Base-by-base conservation (phyloP, 257 asterid species). In the Asclepias syriaca region DNA sequence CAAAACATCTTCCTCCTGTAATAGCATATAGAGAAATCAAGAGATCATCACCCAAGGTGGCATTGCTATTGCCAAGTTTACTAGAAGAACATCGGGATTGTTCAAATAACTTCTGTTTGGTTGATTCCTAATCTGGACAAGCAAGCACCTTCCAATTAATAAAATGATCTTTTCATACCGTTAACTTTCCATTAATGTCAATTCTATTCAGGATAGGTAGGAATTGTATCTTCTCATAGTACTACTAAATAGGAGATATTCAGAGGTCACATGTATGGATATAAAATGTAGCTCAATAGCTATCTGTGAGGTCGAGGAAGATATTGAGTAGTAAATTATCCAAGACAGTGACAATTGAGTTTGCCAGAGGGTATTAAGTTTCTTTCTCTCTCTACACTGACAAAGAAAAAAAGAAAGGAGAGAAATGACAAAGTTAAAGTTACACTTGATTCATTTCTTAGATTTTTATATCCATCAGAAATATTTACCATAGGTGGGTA, bases 1-100 rank as follows among this genome's bases (percentile, higher is more conserved):
- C 87, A 89, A 81, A 71, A 88, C 89, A 59, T 84, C 85, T 82
- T 89, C 98, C 82, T 90, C 98, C 98, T 91, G 90, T 79, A 86
- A 77, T n/a, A 77, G 21, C 79, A 63, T n/a, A 70, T 14, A 72
- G 45, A 63, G 51, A 49, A 34, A 11, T 64, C 40, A 9, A 63
- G 27, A 37, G 14, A 16, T 4, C 19, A 37, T 37, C 39, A 37
- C 29, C 49, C 6, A 32, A 34, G 18, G 40, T 39, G 29, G 8
- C 27, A 18, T 64, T 64, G 49, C 50, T 18, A 64, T 8, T 64
- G 50, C n/a, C 68, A 54, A 54, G 9, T 64, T 32, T 46, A 61
- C 16, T 29, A 32, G 4, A 32, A 16, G 32, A 56, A 56, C 1
- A 56, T 19, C 40, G 18, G n/a, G 18, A 16, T 15, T 53, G 4